Evolutionary conservation across 2,329 filamentous ascomycete species (phyloP).

Genomic region (Claviceps quebecensis): DNA sequence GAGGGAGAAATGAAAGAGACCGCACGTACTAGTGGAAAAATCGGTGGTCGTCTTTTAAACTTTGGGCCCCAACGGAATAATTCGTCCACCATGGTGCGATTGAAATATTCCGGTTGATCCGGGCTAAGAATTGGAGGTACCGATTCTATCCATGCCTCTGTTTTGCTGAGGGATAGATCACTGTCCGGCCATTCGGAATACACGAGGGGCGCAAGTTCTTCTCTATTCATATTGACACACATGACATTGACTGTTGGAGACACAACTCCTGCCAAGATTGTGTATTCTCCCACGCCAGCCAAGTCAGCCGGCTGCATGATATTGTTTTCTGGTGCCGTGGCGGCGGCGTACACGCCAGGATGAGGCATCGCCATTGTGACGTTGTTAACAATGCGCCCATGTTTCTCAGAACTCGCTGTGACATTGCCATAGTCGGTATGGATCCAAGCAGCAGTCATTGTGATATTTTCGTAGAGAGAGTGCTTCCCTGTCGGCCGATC

Average conservation of each 20-base stretch:
- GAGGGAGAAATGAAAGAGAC: no score
- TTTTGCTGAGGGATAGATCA: constrained; percentile 19
- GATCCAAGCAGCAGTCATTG: constrained; percentile 56
- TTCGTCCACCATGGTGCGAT: constrained; percentile 49
- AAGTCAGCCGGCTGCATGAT: constrained; percentile 57
- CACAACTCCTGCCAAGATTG: constrained; percentile 52
- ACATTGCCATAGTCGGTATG: constrained; percentile 39
- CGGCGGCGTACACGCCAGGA: constrained; percentile 50
- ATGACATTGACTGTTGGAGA: constrained; percentile 59
- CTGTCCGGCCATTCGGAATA: constrained; percentile 45
- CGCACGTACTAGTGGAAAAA: constrained; percentile 17
- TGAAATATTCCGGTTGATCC: constrained; percentile 26
- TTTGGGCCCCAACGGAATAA: constrained; percentile 53
- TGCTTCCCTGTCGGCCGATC: constrained; percentile 46
- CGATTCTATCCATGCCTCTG: constrained; percentile 23
- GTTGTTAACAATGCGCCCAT: constrained; percentile 54
- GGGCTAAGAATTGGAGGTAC: constrained; percentile 17
- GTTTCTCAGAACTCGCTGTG: constrained; percentile 30
- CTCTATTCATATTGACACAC: constrained; percentile 49
- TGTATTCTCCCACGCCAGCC: constrained; percentile 54
- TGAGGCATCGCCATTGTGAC: constrained; percentile 69
- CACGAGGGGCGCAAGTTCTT: constrained; percentile 50
- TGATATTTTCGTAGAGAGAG: constrained; percentile 59
- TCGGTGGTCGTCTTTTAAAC: constrained; percentile 35
- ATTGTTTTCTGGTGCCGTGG: constrained; percentile 42